These are phyloP conservation scores for Sideroxylon spinosum DNA, from an alignment of 179 eudicot species.

Conservation along the genomic window DNA sequence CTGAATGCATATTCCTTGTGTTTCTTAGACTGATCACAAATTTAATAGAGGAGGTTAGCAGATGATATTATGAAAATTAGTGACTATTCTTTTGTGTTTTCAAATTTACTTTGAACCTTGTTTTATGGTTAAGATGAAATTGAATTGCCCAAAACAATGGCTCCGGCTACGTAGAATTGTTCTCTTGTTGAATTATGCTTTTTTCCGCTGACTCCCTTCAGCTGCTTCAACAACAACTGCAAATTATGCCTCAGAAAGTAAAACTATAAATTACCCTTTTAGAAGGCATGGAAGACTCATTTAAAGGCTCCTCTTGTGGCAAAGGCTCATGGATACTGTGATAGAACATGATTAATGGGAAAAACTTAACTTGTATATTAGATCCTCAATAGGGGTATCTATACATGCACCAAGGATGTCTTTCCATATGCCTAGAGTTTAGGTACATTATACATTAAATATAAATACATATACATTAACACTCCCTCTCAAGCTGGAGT, in stretches of 20 bases:
- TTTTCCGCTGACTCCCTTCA: background rate
- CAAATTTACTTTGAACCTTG: background rate
- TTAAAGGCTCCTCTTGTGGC: too few relatives aligned
- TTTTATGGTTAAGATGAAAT: background rate
- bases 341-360: too few relatives aligned
- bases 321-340: too few relatives aligned
- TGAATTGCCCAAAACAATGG: background rate
- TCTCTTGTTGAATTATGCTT: background rate
- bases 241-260: background rate
- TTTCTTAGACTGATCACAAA: background rate
- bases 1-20: background rate
- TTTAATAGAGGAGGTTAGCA: background rate
- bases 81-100: background rate
- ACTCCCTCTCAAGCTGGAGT: too few relatives aligned
- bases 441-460: too few relatives aligned
- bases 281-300: background rate
- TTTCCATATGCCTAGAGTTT: too few relatives aligned
- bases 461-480: too few relatives aligned
- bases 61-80: background rate
- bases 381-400: too few relatives aligned
- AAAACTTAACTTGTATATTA: too few relatives aligned
- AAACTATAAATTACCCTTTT: background rate
- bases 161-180: background rate
- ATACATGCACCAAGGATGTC: too few relatives aligned
- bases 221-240: slow-evolving; percentile 2